Base-by-base conservation (phyloP, 306 rosid species). In the Pyrus betulifolia region DNA sequence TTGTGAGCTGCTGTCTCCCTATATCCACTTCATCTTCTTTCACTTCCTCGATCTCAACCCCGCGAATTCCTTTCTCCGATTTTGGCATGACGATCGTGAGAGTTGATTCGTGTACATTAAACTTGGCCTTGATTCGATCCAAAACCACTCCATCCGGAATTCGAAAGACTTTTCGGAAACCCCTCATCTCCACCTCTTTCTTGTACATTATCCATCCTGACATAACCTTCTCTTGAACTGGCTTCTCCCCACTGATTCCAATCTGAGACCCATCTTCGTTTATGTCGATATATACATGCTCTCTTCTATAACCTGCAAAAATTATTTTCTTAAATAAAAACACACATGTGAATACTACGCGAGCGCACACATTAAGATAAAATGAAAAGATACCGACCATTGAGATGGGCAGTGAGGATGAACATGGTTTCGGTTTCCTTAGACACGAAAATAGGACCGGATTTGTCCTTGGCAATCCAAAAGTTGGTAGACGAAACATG, bases 391-490 rank as follows among this genome's bases (percentile, higher is more conserved):
- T 78, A 13, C 33, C 49, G 3, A 92, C 97, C 95, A 85, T 84
- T 86, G 71, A 94, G 91, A 85, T 90, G 83, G 42, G 85, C 89
- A 71, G 71, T 82, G 88, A 90, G 97, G 85, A 89, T 80, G 89
- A 90, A 86, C 76, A 80, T 58, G 70, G 76, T 49, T 71, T 82
- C 82, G 23, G 90, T 84, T 84, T 94, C 96, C 51, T 72, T 83
- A 11, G 91, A 86, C 33, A 77, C 27, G 69, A 89, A 94, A 28
- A 77, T 42, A 12, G 89, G 93, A 30, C 77, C 82, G 9, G 83
- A 82, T 78, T 64, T 33, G 79, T 76, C 88, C 76, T 85, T 88
- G 58, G 85, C 76, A 33, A 91, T 68, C 77, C 60, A 79, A 78
- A 87, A 58, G 72, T 89, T 72, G 60, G 93, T 49, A 27, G 80